Evolutionary conservation across 345 rosid genomes (phyloP).

Genomic region (Cardamine resedifolia): DNA sequence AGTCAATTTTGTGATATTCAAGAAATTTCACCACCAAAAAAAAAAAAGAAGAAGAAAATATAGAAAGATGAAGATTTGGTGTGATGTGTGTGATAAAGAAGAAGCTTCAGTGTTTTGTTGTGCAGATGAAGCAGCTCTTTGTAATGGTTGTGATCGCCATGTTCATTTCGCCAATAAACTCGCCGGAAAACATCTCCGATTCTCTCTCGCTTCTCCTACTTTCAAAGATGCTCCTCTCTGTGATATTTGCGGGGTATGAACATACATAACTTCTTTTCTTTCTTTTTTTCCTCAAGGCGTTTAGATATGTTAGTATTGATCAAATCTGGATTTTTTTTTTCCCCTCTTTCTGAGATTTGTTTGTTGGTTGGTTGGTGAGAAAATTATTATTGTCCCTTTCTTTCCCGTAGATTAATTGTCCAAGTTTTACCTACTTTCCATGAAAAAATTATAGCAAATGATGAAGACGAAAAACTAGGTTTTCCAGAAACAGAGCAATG

Average conservation of each 20-base stretch:
- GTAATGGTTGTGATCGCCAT: slow-evolving; percentile 58
- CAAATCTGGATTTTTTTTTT: background rate
- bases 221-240: slow-evolving; percentile 63
- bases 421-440: background rate
- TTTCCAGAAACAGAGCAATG: slow-evolving; percentile 2
- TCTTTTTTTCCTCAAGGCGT: background rate
- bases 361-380: slow-evolving; percentile 19
- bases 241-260: slow-evolving; percentile 66
- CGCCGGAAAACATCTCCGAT: slow-evolving; percentile 62
- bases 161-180: slow-evolving; percentile 76
- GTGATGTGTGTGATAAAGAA: slow-evolving; percentile 62
- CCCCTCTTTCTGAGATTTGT: background rate
- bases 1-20: background rate
- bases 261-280: background rate
- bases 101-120: slow-evolving; percentile 64
- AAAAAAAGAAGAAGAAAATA: background rate
- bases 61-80: slow-evolving; percentile 64
- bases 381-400: background rate
- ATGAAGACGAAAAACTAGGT: background rate
- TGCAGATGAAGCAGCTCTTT: slow-evolving; percentile 86
- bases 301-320: slow-evolving; percentile 17
- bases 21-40: background rate
- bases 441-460: too few species aligned
- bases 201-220: slow-evolving; percentile 56
- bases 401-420: background rate